Evolutionary conservation across 768 basidiomycete species (phyloP), one percentile per base, ranked within the genome.

Genomic region (Suillus plorans): DNA sequence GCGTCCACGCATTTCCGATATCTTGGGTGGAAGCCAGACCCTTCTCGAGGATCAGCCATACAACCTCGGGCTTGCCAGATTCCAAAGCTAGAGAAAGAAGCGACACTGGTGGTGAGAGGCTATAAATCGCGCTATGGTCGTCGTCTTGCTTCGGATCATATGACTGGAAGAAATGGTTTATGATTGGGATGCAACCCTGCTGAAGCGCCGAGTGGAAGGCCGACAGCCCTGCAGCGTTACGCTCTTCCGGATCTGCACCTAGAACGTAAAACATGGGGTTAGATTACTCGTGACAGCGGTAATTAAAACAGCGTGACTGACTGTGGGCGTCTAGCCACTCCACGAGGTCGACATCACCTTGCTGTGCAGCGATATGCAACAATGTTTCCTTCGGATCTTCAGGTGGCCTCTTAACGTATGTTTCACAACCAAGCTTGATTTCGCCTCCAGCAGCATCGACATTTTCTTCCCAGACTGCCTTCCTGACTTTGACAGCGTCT

Each of bases 161-260:
- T 34, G 77, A 76, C 61, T 89, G 79, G 69, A 92, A 79, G 79
- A 92, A 86, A 78, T 87, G 80, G 49, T 81, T 76, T 64, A 89
- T 73, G 65, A 91, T 80, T 14, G 80, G 67, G 37, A 85, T 69
- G 67, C 86, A 78, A 13, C 88, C 86, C 63, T 71, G 70, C 70
- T 80, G 77, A 10, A 92, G 72, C 12, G 89, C 89, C 60, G 86
- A 68, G 73, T 93, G 90, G 77, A 91, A 87, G 2, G 88, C 83
- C 4, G 90, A 89, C 58, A 82, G 77, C 28, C 84, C 83, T 59
- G 79, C 67, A 0, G 80, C 81, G 74, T 92, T 82, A 61, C 85
- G 83, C 72, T 92, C 91, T 66, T 91, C 90, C 22, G 85, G 80
- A 67, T 91, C 89, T 58, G 89, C 90, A 76, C 86, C 91, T 92